These are phyloP conservation scores for Primulina eburnea DNA, from an alignment of 257 asterid genomes.

Conservation along the genomic window DNA sequence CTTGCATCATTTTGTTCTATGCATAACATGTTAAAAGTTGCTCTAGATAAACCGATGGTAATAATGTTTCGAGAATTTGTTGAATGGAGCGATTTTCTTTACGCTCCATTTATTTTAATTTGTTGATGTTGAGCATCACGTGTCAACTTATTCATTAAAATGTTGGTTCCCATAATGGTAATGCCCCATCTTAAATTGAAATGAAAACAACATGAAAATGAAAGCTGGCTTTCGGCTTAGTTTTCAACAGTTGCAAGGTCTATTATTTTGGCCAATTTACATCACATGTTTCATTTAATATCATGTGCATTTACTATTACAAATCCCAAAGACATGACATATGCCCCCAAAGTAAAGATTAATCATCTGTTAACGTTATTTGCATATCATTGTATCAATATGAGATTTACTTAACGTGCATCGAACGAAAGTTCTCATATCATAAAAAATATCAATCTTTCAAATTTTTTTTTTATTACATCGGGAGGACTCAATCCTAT, in stretches of 20 bases:
- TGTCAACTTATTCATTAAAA: not conserved
- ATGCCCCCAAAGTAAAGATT: not conserved
- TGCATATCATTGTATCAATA: too few relatives aligned
- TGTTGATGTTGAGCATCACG: not conserved
- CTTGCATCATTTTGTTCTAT: too few relatives aligned
- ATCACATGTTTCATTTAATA: too few relatives aligned
- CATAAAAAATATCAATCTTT: too few relatives aligned
- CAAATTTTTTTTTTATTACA: too few relatives aligned
- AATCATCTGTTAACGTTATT: too few relatives aligned
- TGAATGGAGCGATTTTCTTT: not conserved
- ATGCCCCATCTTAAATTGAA: constrained; percentile 18
- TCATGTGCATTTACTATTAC: constrained; percentile 14
- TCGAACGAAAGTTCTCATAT: too few relatives aligned
- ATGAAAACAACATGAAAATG: constrained; percentile 11
- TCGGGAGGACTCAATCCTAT: too few relatives aligned
- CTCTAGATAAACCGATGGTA: too few relatives aligned
- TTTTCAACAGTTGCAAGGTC: constrained; percentile 15
- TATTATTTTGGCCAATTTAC: constrained; percentile 25
- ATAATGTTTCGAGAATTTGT: not conserved
- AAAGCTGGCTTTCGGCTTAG: constrained; percentile 25
- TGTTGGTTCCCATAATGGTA: not conserved
- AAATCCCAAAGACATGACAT: constrained; percentile 16
- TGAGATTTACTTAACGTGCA: too few relatives aligned
- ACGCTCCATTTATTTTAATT: not conserved
- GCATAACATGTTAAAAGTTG: too few relatives aligned